A percentile compares a stretch with the other conserved stretches of the same genome.
Conservation (phyloP, 139 green algal genomes). For the Zygnema cylindricum region DNA sequence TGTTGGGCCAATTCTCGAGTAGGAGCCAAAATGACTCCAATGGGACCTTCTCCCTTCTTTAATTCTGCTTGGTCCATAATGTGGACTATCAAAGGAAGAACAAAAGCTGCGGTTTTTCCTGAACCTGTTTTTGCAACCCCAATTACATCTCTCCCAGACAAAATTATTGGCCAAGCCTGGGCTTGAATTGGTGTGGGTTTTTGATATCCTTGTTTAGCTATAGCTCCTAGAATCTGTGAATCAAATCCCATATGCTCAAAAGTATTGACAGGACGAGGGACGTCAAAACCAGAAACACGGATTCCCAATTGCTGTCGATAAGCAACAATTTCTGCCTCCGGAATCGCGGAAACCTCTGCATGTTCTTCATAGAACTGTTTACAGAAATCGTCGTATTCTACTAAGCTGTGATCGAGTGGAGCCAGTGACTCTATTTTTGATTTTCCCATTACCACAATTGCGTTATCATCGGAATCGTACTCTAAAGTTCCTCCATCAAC, state of each 20-base stretch:
- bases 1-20: constrained; percentile 92
- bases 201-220: constrained; percentile 80
- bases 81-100: constrained; percentile 95
- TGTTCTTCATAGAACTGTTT: constrained; percentile 88
- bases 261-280: constrained; percentile 77
- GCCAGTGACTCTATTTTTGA: constrained; percentile 71
- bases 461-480: constrained; percentile 64
- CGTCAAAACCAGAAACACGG: constrained; percentile 85
- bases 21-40: constrained; percentile 84
- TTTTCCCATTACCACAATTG: constrained; percentile 51
- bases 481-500: constrained; percentile 55
- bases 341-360: constrained; percentile 63
- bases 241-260: constrained; percentile 82
- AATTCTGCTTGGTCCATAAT: constrained; percentile 85
- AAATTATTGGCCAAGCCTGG: constrained; percentile 94
- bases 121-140: constrained; percentile 97
- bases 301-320: constrained; percentile 72
- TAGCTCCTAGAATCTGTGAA: constrained; percentile 75
- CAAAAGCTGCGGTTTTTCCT: constrained; percentile 97
- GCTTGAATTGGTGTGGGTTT: constrained; percentile 91
- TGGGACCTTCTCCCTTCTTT: constrained; percentile 78
- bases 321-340: constrained; percentile 73
- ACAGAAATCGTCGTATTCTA: constrained; percentile 84
- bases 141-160: constrained; percentile 95
- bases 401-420: constrained; percentile 78